Evolutionary conservation across 2,329 filamentous ascomycete species (phyloP).

Genomic region (Colletotrichum sublineola): DNA sequence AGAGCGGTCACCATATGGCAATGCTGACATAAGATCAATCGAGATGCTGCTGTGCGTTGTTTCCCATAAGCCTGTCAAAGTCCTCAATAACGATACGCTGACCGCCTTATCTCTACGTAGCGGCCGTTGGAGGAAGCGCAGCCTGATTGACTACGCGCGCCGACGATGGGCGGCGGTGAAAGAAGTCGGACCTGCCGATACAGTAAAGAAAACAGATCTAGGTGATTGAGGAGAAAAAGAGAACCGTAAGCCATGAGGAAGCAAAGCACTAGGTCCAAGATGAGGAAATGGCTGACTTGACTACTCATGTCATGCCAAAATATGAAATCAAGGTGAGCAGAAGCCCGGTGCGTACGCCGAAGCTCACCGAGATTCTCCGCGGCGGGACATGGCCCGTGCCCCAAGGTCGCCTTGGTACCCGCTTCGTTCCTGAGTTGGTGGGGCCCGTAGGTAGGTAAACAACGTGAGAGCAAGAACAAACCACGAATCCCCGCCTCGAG

Average conservation of each 20-base stretch:
- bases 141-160: background rate
- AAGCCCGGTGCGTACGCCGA: background rate
- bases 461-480: constrained; percentile 28
- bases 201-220: background rate
- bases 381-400: background rate
- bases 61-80: background rate
- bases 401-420: background rate
- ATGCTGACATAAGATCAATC: background rate
- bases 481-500: background rate
- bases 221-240: background rate
- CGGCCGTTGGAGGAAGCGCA: background rate
- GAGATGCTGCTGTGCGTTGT: background rate
- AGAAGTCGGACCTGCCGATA: background rate
- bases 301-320: background rate
- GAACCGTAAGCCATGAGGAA: background rate
- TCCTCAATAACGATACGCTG: background rate
- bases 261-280: background rate
- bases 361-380: background rate
- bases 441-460: constrained; percentile 16
- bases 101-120: background rate
- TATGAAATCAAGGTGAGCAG: background rate
- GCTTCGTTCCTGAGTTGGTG: constrained; percentile 11
- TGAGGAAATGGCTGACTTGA: background rate
- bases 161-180: background rate
- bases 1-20: no score